phyloP scores from a whole-genome alignment of 2,329 filamentous ascomycete genomes.

The Colletotrichum camelliae region DNA sequence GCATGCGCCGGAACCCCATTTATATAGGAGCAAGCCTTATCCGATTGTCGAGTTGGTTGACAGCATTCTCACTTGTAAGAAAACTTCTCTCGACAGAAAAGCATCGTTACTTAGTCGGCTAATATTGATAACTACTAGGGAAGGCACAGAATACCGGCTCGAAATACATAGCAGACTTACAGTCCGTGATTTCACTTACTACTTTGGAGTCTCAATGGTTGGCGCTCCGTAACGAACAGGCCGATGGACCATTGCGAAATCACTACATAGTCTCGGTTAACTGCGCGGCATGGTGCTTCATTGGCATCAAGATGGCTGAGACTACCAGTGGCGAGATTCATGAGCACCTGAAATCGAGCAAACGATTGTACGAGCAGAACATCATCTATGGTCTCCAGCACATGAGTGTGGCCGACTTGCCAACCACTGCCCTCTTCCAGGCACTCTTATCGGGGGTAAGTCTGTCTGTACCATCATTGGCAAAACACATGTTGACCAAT shows the following conservation, averaged over 20 bases:
- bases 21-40: neutral
- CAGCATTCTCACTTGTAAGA: neutral
- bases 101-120: rapidly evolving
- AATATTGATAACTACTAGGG: neutral
- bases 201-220: neutral
- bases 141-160: neutral
- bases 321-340: neutral
- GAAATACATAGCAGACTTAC: neutral
- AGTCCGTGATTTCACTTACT: neutral
- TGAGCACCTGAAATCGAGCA: neutral
- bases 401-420: neutral
- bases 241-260: neutral
- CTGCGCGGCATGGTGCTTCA: neutral
- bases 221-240: neutral
- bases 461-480: neutral
- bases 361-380: neutral
- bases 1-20: neutral
- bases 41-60: neutral
- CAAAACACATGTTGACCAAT: neutral
- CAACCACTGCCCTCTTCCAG: neutral
- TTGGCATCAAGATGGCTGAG: neutral
- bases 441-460: neutral
- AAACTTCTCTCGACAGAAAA: neutral
- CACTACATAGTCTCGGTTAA: neutral
- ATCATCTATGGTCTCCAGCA: neutral